Evolutionary conservation across 805 yeast genomes (phyloP), one percentile per base, ranked within the genome.

Genomic region (Ogataea chonburiensis): DNA sequence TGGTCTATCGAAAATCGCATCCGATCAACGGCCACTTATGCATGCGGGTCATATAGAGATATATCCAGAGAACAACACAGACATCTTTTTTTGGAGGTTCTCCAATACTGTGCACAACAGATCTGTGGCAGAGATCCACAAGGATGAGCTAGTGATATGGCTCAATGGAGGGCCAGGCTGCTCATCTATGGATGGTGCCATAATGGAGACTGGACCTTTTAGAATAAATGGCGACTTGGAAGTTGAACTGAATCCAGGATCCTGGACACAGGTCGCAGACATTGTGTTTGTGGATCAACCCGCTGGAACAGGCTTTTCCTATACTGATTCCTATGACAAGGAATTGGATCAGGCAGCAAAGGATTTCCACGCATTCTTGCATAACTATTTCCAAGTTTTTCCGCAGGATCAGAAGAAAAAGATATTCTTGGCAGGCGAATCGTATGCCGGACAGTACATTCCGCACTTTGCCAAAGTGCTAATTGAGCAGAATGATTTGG

Each of bases 81-180:
- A 74, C 49, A 71, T 85, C 51, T 88, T 83, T 53, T 88, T 86
- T 56, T 86, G 95, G 95, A 77, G 75, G 52, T 81, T 79, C 37
- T 63, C 61, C 28, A 56, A 56, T 23, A 24, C 31, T 1, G 6
- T 5, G 3, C 11, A 11, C 14, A 39, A 36, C 26, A 13, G 24
- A 10, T 27, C 43, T 5, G 17, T 16, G 15, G 5, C 21, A 5
- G 20, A 20, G 5, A n/a, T 35, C 10, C 43, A 38, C 25, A 21
- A 22, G 17, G 5, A 70, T 46, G 70, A 70, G 44, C 68, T 84
- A 15, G 71, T 83, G 7, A 71, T 93, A 37, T 93, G 98, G 98
- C 70, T 93, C 15, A 93, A 93, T 58, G 98, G 98, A 24, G 98
- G 98, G 0, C 98, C 98, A 0, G 98, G 98, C 0, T 93, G 98